These are phyloP conservation scores for Phytophthora sansomeana DNA, from an alignment of 352 stramenopile genomes.

Conservation along the genomic window DNA sequence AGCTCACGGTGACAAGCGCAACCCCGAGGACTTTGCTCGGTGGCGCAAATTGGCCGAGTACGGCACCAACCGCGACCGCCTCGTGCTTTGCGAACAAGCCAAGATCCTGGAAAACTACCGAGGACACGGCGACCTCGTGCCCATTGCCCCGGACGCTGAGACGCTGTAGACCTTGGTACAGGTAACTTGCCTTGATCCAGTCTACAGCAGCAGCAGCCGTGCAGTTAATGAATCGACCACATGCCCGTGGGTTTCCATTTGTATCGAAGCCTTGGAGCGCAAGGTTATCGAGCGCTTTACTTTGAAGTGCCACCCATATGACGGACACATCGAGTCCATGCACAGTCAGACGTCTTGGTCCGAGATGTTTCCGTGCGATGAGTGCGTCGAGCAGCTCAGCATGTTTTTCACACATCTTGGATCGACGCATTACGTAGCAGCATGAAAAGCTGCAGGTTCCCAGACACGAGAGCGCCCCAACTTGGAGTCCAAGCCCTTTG, in stretches of 20 bases:
- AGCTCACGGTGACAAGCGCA: constrained; percentile 43
- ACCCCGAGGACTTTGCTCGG: constrained; percentile 39
- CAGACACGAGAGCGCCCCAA: too few relatives aligned
- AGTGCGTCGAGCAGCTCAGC: constrained; percentile 14
- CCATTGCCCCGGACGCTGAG: constrained; percentile 39
- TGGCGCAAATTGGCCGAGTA: constrained; percentile 42
- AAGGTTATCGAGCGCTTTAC: too few relatives aligned
- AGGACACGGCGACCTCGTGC: constrained; percentile 38
- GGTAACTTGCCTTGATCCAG: constrained; percentile 10
- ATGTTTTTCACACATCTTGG: constrained; percentile 13
- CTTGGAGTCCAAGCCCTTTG: too few relatives aligned
- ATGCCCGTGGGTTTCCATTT: too few relatives aligned
- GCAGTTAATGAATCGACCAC: too few relatives aligned
- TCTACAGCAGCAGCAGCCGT: constrained; percentile 3
- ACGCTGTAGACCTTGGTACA: constrained; percentile 22
- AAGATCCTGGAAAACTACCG: constrained; percentile 41
- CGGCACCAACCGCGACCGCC: constrained; percentile 36
- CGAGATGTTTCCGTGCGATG: constrained; percentile 18
- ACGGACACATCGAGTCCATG: constrained; percentile 11
- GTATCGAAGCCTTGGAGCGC: too few relatives aligned
- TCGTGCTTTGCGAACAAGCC: constrained; percentile 43
- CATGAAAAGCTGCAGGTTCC: too few relatives aligned
- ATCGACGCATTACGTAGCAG: too few relatives aligned
- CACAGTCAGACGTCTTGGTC: too few relatives aligned
- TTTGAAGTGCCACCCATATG: not conserved